These are phyloP conservation scores for Spizellomyces punctatus DNA, from an alignment of 192 early-diverging fungal species.

Conservation along the genomic window DNA sequence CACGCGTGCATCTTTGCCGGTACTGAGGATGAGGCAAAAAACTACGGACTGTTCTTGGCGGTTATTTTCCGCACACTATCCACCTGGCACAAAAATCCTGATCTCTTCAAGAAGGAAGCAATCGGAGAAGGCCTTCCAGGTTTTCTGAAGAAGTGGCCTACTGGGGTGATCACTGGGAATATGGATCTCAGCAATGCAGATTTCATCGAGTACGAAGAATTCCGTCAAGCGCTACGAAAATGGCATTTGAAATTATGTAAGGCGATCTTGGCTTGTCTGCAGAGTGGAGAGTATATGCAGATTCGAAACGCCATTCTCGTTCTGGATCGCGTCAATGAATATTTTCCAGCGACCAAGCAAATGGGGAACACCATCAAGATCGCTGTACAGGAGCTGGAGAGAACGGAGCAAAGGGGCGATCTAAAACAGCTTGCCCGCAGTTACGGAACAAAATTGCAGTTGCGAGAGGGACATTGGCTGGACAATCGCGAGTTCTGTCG, in stretches of 20 bases:
- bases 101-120: constrained; percentile 57
- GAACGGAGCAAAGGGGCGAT: constrained; percentile 65
- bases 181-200: constrained; percentile 46
- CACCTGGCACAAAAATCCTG: constrained; percentile 54
- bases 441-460: constrained; percentile 16
- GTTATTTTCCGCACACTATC: constrained; percentile 59
- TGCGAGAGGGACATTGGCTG: not conserved
- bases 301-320: constrained; percentile 77
- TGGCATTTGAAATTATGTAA: constrained; percentile 68
- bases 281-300: constrained; percentile 69
- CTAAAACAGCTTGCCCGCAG: constrained; percentile 67
- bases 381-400: constrained; percentile 48
- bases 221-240: constrained; percentile 65
- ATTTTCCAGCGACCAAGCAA: constrained; percentile 62
- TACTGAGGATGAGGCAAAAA: constrained; percentile 75
- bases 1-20: constrained; percentile 55
- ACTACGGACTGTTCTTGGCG: constrained; percentile 70
- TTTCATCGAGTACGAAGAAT: constrained; percentile 60
- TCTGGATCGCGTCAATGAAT: constrained; percentile 60
- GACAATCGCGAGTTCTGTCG: not conserved
- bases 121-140: constrained; percentile 63
- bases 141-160: constrained; percentile 68
- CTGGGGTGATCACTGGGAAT: constrained; percentile 29
- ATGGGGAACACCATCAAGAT: constrained; percentile 58
- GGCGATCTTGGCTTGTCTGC: constrained; percentile 40